Evolutionary conservation across 305 asterid genomes (phyloP), one percentile per base, ranked within the genome.

Genomic region (Fraxinus angustifolia): DNA sequence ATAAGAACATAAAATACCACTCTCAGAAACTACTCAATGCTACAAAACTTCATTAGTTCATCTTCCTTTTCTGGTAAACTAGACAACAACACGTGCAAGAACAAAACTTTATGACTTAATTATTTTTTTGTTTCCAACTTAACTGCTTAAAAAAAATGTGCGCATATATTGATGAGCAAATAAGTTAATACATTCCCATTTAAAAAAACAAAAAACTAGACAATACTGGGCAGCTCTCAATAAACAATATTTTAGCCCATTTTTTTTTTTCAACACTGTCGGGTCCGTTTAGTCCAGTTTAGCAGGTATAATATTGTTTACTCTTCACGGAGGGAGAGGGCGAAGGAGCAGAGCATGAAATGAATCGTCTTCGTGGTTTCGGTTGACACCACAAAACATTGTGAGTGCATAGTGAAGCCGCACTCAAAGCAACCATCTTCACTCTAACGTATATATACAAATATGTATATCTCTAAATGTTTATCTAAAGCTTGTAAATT

Each of bases 371-470:
- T 14, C 84, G 81, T 79, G 89, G 86, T 80, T 83, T 87, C 1
- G 87, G 88, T 58, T 83, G 90, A 62, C 71, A 84, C 86, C 89
- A 85, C 16, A 87, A 83, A 77, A 88, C 86, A 84, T 85, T 88
- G 83, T 84, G 87, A 62, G 90, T 87, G 73, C 87, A 87, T 7
- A 89, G 77, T 67, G 94, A 89, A 85, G 87, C 82, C 58, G 91
- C 85, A 80, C 87, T 86, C 76, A 88, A 67, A 84, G 94, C 89
- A 56, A 89, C 89, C 97, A 91, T 92, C 19, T 84, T 40, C 48
- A 8, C 11, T 1, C 48, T 85, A 67, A 70, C n/a, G 8, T 17
- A n/a, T 28, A 53, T 40, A 65, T n/a, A 33, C 79, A 73, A 77
- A 36, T 34, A 34, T 23, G 67, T 36, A 34, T 45, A 77, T 80